Conservation (phyloP, 2,329 filamentous ascomycete species). For the Trichoderma brevicompactum region DNA sequence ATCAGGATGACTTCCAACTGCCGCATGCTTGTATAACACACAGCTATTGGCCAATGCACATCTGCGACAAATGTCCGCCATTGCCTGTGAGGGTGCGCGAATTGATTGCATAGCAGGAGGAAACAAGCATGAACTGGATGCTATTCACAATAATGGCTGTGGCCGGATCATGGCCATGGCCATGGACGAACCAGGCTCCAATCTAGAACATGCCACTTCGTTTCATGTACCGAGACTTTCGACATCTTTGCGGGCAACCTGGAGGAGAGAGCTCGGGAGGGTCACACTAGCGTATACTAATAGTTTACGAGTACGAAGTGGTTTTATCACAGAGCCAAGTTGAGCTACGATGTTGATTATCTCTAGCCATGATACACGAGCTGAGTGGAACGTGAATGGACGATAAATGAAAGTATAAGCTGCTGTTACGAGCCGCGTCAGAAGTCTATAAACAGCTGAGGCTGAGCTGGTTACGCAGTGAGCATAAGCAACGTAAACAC, state of each 20-base stretch:
- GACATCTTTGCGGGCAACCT: not conserved
- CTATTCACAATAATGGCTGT: not conserved
- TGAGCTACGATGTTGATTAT: too few relatives aligned
- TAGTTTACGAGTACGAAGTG: constrained; percentile 18
- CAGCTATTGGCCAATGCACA: constrained; percentile 5
- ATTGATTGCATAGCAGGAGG: not conserved
- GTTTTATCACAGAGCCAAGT: too few relatives aligned
- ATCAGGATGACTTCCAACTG: not conserved
- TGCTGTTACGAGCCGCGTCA: not conserved
- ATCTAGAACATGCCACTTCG: not conserved
- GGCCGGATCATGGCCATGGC: not conserved
- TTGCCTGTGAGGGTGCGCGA: not conserved
- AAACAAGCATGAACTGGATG: not conserved
- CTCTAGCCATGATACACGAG: not conserved
- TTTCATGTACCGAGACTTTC: not conserved
- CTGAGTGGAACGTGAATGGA: too few relatives aligned
- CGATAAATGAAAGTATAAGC: not conserved
- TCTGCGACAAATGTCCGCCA: not conserved
- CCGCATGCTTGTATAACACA: constrained; percentile 1
- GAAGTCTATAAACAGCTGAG: not conserved
- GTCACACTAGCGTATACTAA: not conserved
- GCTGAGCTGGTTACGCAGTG: not conserved
- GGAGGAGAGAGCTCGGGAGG: not conserved
- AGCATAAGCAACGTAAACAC: constrained; percentile 7
- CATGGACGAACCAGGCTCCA: not conserved